Percentiles rank a stretch among this genome's conserved stretches.
Evolutionary conservation across 2,329 filamentous ascomycete genomes (phyloP).

Genomic region (Penicillium sp.): DNA sequence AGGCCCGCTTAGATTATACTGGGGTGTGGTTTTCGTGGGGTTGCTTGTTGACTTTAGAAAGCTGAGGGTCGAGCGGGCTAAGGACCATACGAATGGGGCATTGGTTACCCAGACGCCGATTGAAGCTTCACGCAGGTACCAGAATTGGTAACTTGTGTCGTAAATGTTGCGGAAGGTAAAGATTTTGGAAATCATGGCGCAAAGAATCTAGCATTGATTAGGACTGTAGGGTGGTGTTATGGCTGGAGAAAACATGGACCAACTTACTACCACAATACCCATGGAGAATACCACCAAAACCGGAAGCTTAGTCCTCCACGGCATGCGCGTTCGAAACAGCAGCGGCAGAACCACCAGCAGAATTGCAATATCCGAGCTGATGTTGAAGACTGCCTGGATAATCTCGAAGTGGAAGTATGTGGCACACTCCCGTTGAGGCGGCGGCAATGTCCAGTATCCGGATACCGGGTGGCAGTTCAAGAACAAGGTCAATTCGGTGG

Average conservation of each 20-base stretch:
- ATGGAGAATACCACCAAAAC: not conserved
- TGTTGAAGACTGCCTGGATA: not conserved
- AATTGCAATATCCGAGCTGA: not conserved
- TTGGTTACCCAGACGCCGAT: not conserved
- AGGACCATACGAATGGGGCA: not conserved
- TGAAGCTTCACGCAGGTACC: not conserved
- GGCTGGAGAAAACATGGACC: not conserved
- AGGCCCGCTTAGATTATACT: not conserved
- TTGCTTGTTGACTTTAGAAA: not conserved
- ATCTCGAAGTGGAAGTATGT: not conserved
- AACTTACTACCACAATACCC: not conserved
- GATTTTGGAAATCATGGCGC: not conserved
- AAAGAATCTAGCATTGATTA: not conserved
- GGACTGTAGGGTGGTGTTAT: accelerated
- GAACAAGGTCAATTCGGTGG: not conserved
- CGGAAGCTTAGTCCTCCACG: not conserved
- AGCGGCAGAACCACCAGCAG: not conserved
- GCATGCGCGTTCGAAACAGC: not conserved
- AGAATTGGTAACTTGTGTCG: not conserved
- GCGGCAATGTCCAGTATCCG: not conserved
- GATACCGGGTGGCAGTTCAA: not conserved
- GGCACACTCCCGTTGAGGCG: not conserved
- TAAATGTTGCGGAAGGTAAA: not conserved
- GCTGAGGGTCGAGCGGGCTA: not conserved
- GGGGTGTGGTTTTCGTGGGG: not conserved